phyloP scores from a whole-genome alignment of 2,329 filamentous ascomycete genomes.

The Penicillium corylophilum region DNA sequence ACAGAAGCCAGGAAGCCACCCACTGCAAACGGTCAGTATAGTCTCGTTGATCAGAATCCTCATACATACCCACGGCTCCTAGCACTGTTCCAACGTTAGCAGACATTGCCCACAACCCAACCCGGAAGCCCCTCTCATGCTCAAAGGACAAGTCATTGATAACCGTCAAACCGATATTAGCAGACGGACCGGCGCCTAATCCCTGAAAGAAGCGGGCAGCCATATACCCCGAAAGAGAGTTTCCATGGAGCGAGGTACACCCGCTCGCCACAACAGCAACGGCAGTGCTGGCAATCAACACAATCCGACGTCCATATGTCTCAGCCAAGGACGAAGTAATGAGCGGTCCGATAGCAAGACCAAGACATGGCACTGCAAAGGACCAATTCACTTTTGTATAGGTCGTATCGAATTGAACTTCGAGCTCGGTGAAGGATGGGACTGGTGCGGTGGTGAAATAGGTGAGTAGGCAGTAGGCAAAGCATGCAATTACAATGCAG shows the following conservation, averaged over 20 bases:
- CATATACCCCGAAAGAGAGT: neutral
- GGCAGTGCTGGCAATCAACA: neutral
- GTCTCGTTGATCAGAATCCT: neutral
- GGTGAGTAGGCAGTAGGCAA: neutral
- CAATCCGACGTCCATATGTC: neutral
- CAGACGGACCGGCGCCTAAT: neutral
- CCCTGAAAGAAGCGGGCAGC: neutral
- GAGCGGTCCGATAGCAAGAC: neutral
- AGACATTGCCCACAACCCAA: neutral
- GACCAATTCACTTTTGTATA: neutral
- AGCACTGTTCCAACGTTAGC: neutral
- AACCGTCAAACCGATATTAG: neutral
- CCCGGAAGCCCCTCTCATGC: neutral
- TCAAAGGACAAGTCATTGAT: neutral
- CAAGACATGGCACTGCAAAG: neutral
- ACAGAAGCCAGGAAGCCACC: neutral
- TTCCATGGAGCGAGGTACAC: neutral
- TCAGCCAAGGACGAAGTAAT: neutral
- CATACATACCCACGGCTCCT: neutral
- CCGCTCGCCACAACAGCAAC: neutral
- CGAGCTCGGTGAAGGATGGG: neutral
- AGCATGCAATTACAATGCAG: neutral
- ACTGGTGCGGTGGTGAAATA: neutral
- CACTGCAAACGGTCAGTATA: neutral
- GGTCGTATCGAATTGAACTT: neutral